A percentile compares a stretch with the other conserved stretches of the same genome.
Evolutionary conservation across 192 early-diverging fungal species (phyloP).

Genomic region (Pecoramyces ruminantium): DNA sequence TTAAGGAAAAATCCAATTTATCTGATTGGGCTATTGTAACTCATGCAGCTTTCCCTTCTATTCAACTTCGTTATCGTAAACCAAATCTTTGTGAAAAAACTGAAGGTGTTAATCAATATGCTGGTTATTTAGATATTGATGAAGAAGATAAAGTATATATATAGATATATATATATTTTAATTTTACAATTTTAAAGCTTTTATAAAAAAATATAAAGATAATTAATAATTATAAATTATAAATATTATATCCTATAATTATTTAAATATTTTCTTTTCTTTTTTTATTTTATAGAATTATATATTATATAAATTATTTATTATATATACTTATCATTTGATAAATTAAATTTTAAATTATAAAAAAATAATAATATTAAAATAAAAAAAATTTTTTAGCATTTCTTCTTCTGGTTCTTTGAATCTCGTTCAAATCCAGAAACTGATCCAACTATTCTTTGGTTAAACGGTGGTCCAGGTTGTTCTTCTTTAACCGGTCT

Average conservation of each 20-base stretch:
- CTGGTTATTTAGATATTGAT: not conserved
- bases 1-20: not conserved
- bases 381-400: too few relatives aligned
- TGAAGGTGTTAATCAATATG: not conserved
- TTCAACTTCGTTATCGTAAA: constrained; percentile 54
- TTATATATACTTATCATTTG: too few relatives aligned
- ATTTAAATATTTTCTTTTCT: too few relatives aligned
- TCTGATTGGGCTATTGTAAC: constrained; percentile 7
- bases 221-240: too few relatives aligned
- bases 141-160: not conserved
- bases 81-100: constrained; percentile 58
- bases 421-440: constrained; percentile 60
- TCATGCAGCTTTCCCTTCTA: constrained; percentile 49
- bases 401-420: constrained; percentile 97
- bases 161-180: too few relatives aligned
- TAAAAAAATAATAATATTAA: too few relatives aligned
- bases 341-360: too few relatives aligned
- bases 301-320: too few relatives aligned
- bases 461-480: constrained; percentile 68
- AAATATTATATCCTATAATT: too few relatives aligned
- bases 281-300: too few relatives aligned
- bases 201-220: too few relatives aligned
- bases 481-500: constrained; percentile 62
- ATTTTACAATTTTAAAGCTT: too few relatives aligned
- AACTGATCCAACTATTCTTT: constrained; percentile 61